A percentile compares a stretch with the other conserved stretches of the same genome.
Evolutionary conservation across 2,329 filamentous ascomycete genomes (phyloP).

Genomic region (Delphinella strobiligena): DNA sequence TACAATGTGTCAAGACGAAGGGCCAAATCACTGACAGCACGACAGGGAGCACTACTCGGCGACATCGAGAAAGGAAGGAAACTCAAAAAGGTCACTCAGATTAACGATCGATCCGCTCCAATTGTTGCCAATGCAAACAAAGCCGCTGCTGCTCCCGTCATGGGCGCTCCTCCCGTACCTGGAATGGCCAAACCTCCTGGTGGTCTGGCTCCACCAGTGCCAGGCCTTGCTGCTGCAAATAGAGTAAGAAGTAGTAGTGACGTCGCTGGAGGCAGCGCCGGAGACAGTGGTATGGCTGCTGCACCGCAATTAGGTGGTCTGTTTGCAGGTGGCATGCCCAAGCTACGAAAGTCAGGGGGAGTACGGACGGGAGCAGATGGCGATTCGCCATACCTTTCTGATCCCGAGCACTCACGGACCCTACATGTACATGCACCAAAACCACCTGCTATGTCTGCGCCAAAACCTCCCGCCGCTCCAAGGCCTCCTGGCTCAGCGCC

Average conservation of each 20-base stretch:
- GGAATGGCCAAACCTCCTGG: conserved; percentile 46
- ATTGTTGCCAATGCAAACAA: conserved; percentile 46
- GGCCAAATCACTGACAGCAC: too few relatives aligned
- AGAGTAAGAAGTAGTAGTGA: conserved; percentile 79
- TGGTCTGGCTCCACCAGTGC: conserved; percentile 60
- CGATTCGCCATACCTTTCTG: conserved; percentile 65
- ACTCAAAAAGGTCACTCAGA: conserved; percentile 69
- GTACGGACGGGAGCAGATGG: conserved; percentile 45
- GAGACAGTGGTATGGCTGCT: too few relatives aligned
- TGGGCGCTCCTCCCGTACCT: conserved; percentile 73
- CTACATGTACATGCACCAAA: conserved; percentile 16
- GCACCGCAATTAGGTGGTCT: conserved; percentile 76
- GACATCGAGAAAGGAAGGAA: conserved; percentile 74
- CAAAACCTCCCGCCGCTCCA: conserved; percentile 29
- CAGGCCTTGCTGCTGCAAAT: conserved; percentile 37
- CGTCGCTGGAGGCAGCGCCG: conserved; percentile 35
- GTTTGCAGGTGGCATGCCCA: conserved; percentile 91
- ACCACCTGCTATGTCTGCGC: conserved; percentile 31
- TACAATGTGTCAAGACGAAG: too few relatives aligned
- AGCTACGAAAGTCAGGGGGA: conserved; percentile 76
- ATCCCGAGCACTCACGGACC: conserved; percentile 52
- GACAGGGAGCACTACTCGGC: conserved; percentile 68
- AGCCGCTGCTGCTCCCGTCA: conserved; percentile 49
- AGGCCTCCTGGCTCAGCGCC: conserved; percentile 31
- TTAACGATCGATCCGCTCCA: conserved; percentile 87